Base-by-base conservation (phyloP, 73 alveolate species). In the Paramecium tetraurelia region DNA sequence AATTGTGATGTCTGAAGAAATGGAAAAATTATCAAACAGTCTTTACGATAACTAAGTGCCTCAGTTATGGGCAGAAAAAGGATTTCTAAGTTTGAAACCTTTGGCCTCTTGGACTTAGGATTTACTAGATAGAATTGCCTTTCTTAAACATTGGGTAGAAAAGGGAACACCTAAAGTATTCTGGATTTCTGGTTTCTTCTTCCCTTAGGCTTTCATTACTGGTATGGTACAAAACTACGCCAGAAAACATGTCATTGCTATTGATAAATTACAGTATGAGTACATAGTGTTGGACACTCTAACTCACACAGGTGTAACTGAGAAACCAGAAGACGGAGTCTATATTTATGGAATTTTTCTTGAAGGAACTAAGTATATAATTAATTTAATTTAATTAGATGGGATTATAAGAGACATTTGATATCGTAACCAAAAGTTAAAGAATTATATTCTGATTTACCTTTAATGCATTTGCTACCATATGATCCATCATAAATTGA, bases 161-260 rank as follows among this genome's bases (percentile, higher is more conserved):
- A 97, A 97, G 92, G 99, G 98, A 86, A 97, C 99, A 87, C 99
- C 99, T 5, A 96, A 98, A 43, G 98, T 98, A 20, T 98, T 98
- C 97, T 98, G 99, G 99, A 97, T 98, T 92, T 97, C 99, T 53
- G 97, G 99, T 46, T 96, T 96, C 89, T 96, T 96, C 97, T 97
- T 97, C 99, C 99, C 99, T 9, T 96, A 99, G 93, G 99, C 99
- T 72, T 99, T 99, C 95, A 93, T 99, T 71, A 99, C 99, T 22
- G 99, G 99, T 18, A 98, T 99, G 86, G 95, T 99, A 76, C 98
- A 99, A 97, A 99, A 99, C 95, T 98, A 97, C 93, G 99, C 99
- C 12, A 97, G 99, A 96, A 97, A 97, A 95, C 99, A 98, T 94
- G 96, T 96, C 46, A 98, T 98, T 93, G 99, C 99, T 80, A 98